These are phyloP conservation scores for Fraxinus albicans DNA, from an alignment of 305 asterid species.

Conservation along the genomic window DNA sequence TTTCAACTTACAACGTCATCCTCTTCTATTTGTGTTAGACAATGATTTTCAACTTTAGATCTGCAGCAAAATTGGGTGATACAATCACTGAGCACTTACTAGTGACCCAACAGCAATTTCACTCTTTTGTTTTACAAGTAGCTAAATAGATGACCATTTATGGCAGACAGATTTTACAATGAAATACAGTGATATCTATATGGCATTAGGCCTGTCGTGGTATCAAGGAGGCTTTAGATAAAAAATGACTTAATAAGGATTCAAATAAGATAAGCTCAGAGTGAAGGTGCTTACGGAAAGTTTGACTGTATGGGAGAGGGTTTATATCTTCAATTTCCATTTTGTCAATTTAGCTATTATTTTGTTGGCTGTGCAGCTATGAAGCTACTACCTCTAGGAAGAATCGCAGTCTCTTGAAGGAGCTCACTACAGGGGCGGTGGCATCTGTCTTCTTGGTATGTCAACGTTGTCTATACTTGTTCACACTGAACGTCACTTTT, in stretches of 20 bases:
- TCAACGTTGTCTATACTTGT: background rate
- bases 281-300: background rate
- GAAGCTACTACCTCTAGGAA: constrained; percentile 91
- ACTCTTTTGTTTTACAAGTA: background rate
- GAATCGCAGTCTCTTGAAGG: constrained; percentile 79
- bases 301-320: background rate
- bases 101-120: background rate
- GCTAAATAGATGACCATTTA: background rate
- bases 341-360: background rate
- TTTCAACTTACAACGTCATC: background rate
- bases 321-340: background rate
- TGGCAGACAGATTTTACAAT: background rate
- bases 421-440: constrained; percentile 79
- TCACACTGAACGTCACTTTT: background rate
- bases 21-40: background rate
- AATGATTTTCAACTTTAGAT: background rate
- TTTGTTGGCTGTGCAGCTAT: constrained; percentile 56
- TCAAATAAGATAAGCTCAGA: background rate
- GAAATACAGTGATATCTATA: background rate
- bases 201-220: background rate
- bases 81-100: background rate
- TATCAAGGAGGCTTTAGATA: background rate
- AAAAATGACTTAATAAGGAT: background rate
- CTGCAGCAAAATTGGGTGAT: background rate
- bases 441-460: constrained; percentile 92